Evolutionary conservation across 2,329 filamentous ascomycete species (phyloP), one percentile per base, ranked within the genome.

Genomic region (Colletotrichum trifolii): DNA sequence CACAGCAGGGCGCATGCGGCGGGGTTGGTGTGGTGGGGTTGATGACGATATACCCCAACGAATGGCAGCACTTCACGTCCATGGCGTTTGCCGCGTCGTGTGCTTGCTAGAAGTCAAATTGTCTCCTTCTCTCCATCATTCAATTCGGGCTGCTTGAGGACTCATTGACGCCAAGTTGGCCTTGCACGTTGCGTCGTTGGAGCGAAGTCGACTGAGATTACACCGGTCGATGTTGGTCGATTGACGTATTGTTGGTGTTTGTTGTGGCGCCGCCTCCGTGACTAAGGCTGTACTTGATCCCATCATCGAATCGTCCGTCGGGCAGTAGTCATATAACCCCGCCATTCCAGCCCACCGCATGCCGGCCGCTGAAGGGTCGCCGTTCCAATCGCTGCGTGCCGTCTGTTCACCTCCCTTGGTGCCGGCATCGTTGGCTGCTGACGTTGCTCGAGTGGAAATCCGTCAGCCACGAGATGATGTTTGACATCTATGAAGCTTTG

Each of bases 11-110:
- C 34, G 56, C 56, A 57, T 57, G 45, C 60, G 15, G 64, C 54
- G 64, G 64, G 60, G 64, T 60, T 49, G 64, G 64, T 53, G 64
- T 59, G 54, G 64, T 54, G 64, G 64, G 60, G 64, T 45, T 39
- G 34, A 34, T 6, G 25, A 52, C 15, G 25, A 13, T 15, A 12
- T 6, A 36, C 17, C n/a, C 48, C 13, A 33, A 35, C 60, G 60
- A 67, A 66, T 64, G 15, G 42, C 13, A 63, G 45, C 48, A 42
- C 47, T 13, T 53, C 39, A 25, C 25, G 17, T n/a, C 12, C 33
- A 6, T 25, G 39, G 55, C 54, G 48, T 59, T 34, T 62, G 62
- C 42, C 35, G 45, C 42, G 50, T 60, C 33, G 45, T 49, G 45
- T 54, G 50, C 25, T 25, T 25, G 25, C 25, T 25, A 5, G 4